Evolutionary conservation across 176 grass and related monocot species (phyloP), one percentile per base, ranked within the genome.

Genomic region (Triticum urartu): DNA sequence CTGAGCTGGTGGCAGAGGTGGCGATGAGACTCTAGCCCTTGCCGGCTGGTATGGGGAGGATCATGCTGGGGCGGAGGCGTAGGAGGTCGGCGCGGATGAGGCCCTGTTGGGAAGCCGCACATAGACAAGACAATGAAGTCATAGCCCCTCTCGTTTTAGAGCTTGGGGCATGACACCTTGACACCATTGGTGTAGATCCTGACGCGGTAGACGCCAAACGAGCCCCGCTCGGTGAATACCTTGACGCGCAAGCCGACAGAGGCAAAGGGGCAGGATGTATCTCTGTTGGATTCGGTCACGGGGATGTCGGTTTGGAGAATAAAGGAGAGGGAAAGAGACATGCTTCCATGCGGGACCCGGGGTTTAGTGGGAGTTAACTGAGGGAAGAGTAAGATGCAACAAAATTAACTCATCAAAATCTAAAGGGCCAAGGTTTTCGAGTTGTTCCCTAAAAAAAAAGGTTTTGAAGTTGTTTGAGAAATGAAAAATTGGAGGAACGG

Each of bases 101-200:
- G 83, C 87, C 74, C 38, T 34, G 32, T 75, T 70, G 20, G 90
- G 93, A 56, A 95, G 83, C 92, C 83, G 56, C 83, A 63, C 90
- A 95, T 92, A 65, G 90, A 90, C 28, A 92, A 70, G 11, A 88
- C 77, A 21, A 95, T 78, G 81, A 95, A 88, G 86, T 90, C 80
- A 52, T 86, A 95, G 52, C 90, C 93, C 80, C 68, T 30, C 63
- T 95, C 89, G 76, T 92, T 90, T 88, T 92, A 95, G 47, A 91
- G 85, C 80, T 95, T 86, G 0, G 93, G 93, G 61, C 68, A 63
- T 8, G 93, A 84, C 64, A 95, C 75, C 86, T 92, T 65, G 38
- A 91, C 82, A 75, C 86, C 88, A 61, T 95, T 79, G 86, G 90
- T 75, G 67, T 79, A 92, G 45, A 95, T 71, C 63, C 76, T 92